These are phyloP conservation scores for Fragosphaeria purpurea DNA, from an alignment of 2,329 filamentous ascomycete species.

Conservation along the genomic window DNA sequence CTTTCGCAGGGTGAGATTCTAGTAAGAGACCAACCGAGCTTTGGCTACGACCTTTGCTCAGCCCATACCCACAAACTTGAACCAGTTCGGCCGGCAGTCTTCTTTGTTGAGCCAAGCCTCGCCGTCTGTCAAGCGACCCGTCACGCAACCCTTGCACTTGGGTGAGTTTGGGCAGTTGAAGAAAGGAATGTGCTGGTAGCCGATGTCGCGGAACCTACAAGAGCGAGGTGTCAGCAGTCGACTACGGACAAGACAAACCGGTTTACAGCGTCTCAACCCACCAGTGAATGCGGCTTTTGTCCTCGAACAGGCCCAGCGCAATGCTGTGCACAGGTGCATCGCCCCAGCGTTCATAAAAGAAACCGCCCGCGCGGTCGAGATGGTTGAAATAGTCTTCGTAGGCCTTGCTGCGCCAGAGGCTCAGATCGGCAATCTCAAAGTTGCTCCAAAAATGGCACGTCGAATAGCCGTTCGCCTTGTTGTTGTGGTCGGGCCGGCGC, in stretches of 20 bases:
- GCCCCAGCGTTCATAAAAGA: slow-evolving; percentile 42
- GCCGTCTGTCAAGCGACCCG: slow-evolving; percentile 81
- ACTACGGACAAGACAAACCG: not conserved
- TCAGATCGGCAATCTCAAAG: slow-evolving; percentile 91
- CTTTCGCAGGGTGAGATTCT: too few species aligned
- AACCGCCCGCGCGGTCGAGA: slow-evolving; percentile 84
- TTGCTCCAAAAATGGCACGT: slow-evolving; percentile 99
- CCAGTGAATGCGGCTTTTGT: slow-evolving; percentile 87
- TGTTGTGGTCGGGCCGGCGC: slow-evolving; percentile 68
- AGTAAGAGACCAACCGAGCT: too few species aligned
- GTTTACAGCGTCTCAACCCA: slow-evolving; percentile 34
- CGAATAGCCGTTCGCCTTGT: slow-evolving; percentile 81
- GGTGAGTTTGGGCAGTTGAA: slow-evolving; percentile 97
- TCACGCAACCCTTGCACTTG: slow-evolving; percentile 68
- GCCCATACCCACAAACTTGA: slow-evolving; percentile 82
- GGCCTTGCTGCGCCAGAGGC: slow-evolving; percentile 79
- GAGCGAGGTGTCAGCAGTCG: not conserved
- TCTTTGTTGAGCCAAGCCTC: slow-evolving; percentile 77
- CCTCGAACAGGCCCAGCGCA: slow-evolving; percentile 83
- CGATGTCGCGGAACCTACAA: slow-evolving; percentile 92
- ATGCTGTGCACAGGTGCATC: slow-evolving; percentile 96
- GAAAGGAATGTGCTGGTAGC: slow-evolving; percentile 96
- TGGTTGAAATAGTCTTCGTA: slow-evolving; percentile 97
- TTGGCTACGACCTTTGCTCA: slow-evolving; percentile 23
- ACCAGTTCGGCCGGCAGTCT: slow-evolving; percentile 93